Percentiles rank a stretch among this genome's conserved stretches.
Conservation (phyloP, 2,329 filamentous ascomycete species). For the Seiridium unicorne region DNA sequence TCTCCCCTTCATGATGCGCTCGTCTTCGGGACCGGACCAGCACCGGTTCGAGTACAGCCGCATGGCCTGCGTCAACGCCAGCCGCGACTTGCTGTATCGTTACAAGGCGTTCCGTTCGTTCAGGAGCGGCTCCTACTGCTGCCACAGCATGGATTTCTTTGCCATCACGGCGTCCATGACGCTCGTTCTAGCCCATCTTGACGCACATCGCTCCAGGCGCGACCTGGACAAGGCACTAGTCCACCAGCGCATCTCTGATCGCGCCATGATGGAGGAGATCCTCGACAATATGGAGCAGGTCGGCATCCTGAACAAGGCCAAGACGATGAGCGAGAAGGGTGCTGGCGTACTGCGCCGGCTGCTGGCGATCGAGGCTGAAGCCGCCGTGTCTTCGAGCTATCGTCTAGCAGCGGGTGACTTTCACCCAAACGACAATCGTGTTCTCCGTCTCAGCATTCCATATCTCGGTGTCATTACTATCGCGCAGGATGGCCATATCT, state of each 20-base stretch:
- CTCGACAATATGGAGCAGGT: conserved; percentile 14
- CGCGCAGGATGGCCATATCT: too few relatives aligned
- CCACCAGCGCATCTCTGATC: conserved; percentile 2
- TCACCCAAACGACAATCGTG: not conserved
- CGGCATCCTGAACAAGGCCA: conserved; percentile 22
- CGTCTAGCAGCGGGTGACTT: not conserved
- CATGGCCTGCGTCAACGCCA: conserved; percentile 37
- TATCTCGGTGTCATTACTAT: not conserved
- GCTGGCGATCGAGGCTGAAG: conserved; percentile 26
- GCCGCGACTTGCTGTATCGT: conserved; percentile 39
- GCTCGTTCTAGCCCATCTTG: conserved; percentile 39
- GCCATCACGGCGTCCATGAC: conserved; percentile 36
- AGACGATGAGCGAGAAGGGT: conserved; percentile 21
- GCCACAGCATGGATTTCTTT: conserved; percentile 42
- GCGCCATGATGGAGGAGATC: conserved; percentile 1
- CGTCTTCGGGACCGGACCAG: conserved; percentile 15
- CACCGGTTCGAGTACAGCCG: conserved; percentile 35
- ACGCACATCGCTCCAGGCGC: conserved; percentile 11
- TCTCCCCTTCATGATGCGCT: conserved; percentile 39
- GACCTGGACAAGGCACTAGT: not conserved
- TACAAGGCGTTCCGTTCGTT: conserved; percentile 35
- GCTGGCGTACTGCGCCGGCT: conserved; percentile 25
- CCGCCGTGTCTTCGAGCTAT: conserved; percentile 12
- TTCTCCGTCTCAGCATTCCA: not conserved
- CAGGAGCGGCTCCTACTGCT: conserved; percentile 29